Conservation (phyloP, 73 alveolate genomes). For the Paramecium tetraurelia region DNA sequence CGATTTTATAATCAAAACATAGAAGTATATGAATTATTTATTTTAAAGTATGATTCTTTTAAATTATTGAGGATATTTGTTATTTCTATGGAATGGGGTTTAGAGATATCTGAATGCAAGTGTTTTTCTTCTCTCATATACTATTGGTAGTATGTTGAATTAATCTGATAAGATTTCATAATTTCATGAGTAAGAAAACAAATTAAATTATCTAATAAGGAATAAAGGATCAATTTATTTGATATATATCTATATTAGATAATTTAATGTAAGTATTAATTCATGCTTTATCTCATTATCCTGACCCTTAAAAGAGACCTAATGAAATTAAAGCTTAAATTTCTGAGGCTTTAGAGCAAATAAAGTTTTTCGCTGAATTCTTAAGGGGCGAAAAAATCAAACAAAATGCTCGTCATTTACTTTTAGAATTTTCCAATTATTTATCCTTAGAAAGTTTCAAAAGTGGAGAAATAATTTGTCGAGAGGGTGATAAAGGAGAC, state of each 20-base stretch:
- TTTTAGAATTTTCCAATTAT: slow-evolving; percentile 40
- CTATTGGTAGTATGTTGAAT: too few species aligned
- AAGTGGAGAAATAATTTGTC: background rate
- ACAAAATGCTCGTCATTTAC: slow-evolving; percentile 11
- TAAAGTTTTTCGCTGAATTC: slow-evolving; percentile 23
- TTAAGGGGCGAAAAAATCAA: slow-evolving; percentile 1
- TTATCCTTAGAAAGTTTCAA: background rate
- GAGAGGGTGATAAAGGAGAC: slow-evolving; percentile 41
- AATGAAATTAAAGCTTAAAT: background rate
- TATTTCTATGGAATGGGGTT: background rate
- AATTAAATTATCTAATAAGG: background rate
- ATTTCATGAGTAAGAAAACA: background rate
- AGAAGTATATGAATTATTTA: background rate
- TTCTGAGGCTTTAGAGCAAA: background rate
- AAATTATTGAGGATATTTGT: background rate
- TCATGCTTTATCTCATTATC: background rate
- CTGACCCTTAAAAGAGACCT: slow-evolving; percentile 24
- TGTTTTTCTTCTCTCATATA: too few species aligned
- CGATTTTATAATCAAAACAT: background rate
- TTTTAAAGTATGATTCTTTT: background rate
- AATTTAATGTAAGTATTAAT: slow-evolving; percentile 29
- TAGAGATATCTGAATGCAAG: background rate
- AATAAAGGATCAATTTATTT: background rate
- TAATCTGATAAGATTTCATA: background rate
- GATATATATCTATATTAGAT: background rate